These are phyloP conservation scores for Paulownia fortunei DNA, from an alignment of 257 asterid species.

Conservation along the genomic window DNA sequence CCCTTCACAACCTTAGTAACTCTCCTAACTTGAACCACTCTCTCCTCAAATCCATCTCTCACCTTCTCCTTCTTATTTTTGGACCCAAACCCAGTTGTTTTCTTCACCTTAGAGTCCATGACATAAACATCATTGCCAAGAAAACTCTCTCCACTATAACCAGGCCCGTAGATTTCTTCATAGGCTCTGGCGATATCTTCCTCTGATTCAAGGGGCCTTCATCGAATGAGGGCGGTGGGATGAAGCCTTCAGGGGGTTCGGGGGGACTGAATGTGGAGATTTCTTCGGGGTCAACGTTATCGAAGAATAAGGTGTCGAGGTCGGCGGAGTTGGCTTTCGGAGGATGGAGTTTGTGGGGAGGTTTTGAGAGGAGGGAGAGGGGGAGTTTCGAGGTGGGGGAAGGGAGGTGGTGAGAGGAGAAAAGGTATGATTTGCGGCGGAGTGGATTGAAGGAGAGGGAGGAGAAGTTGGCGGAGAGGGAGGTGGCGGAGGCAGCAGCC, in stretches of 20 bases:
- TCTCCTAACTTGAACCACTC: conserved; percentile 90
- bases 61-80: conserved; percentile 68
- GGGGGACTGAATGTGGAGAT: conserved; percentile 63
- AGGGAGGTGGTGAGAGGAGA: conserved; percentile 30
- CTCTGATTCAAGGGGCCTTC: conserved; percentile 77
- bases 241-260: conserved; percentile 65
- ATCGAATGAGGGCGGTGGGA: conserved; percentile 72
- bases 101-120: conserved; percentile 82
- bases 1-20: conserved; percentile 98
- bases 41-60: conserved; percentile 90
- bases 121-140: conserved; percentile 71
- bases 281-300: conserved; percentile 57
- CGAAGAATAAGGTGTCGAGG: conserved; percentile 52
- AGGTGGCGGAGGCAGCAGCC: conserved; percentile 47
- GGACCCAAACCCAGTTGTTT: conserved; percentile 63
- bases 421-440: conserved; percentile 19
- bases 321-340: conserved; percentile 44
- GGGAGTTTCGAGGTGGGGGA: conserved; percentile 29
- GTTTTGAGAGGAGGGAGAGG: conserved; percentile 37
- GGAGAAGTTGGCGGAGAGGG: conserved; percentile 68
- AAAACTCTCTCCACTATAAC: conserved; percentile 72
- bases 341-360: conserved; percentile 36
- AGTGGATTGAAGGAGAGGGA: conserved; percentile 52
- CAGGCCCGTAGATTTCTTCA: conserved; percentile 85
- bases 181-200: conserved; percentile 78